phyloP scores from a whole-genome alignment of 176 grass and related monocot genomes.

The Cocos nucifera region DNA sequence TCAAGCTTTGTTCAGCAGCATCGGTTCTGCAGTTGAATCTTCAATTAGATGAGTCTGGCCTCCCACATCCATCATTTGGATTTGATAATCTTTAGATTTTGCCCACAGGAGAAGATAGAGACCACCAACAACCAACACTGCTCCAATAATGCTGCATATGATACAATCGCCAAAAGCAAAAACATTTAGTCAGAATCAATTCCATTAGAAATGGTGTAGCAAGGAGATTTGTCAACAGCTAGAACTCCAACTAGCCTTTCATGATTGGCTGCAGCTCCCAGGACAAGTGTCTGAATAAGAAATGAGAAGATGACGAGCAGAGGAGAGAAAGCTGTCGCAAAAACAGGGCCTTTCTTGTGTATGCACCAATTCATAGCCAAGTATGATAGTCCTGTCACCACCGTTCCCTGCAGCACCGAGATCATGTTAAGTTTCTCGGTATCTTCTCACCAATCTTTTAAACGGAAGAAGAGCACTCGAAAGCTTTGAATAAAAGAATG shows the following conservation, averaged over 20 bases:
- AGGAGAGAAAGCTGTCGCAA: constrained; percentile 24
- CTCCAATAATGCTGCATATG: constrained; percentile 14
- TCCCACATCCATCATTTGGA: no score
- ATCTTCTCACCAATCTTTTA: no score
- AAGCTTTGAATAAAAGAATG: no score
- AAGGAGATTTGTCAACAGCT: background rate
- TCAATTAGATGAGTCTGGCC: no score
- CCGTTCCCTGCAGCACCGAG: constrained; percentile 17
- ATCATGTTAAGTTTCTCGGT: no score
- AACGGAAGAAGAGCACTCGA: no score
- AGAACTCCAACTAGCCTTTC: constrained; percentile 2
- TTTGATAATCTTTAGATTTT: constrained; percentile 21
- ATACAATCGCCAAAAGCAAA: background rate
- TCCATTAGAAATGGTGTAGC: background rate
- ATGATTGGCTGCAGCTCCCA: background rate
- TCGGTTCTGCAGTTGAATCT: no score
- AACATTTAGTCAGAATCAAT: constrained; percentile 1
- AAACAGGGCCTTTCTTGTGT: constrained; percentile 31
- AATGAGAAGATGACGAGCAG: constrained; percentile 29
- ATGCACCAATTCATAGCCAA: constrained; percentile 21
- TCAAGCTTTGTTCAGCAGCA: no score
- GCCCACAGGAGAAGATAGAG: constrained; percentile 32
- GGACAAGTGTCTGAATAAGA: constrained; percentile 17
- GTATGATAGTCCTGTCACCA: constrained; percentile 14
- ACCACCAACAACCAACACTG: constrained; percentile 12